These are phyloP conservation scores for Simplicillium sp. DNA, from an alignment of 2,329 filamentous ascomycete genomes.

Conservation along the genomic window DNA sequence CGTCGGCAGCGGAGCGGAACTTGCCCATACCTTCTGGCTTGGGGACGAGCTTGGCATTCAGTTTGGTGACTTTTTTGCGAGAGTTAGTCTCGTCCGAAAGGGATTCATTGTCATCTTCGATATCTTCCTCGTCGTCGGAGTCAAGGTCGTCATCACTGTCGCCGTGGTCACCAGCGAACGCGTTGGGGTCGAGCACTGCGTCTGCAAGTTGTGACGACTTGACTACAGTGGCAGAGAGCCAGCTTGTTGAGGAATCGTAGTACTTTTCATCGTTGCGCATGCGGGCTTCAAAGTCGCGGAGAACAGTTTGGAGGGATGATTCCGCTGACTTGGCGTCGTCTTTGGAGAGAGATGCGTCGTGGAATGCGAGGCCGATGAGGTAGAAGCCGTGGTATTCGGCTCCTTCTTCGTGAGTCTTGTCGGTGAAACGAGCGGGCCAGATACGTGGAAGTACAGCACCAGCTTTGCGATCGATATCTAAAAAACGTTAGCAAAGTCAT, in stretches of 20 bases:
- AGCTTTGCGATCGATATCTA: constrained; percentile 44
- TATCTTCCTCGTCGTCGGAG: constrained; percentile 31
- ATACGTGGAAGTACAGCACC: constrained; percentile 44
- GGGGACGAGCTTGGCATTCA: constrained; percentile 4
- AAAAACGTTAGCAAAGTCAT: not conserved
- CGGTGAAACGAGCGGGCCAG: constrained; percentile 53
- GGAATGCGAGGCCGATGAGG: constrained; percentile 45
- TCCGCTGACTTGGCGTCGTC: constrained; percentile 33
- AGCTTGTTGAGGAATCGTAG: constrained; percentile 37
- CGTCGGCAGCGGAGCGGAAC: constrained; percentile 47
- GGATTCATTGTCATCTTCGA: constrained; percentile 26
- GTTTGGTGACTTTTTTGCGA: constrained; percentile 5
- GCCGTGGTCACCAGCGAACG: constrained; percentile 27
- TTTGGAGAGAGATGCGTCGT: constrained; percentile 16
- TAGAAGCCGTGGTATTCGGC: constrained; percentile 42
- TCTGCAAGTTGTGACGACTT: constrained; percentile 26
- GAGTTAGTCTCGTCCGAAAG: constrained; percentile 16
- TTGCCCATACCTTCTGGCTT: constrained; percentile 28
- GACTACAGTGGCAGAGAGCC: constrained; percentile 34
- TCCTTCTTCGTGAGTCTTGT: constrained; percentile 11
- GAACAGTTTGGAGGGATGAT: constrained; percentile 29
- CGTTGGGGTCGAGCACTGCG: constrained; percentile 37
- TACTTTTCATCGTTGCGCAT: constrained; percentile 35
- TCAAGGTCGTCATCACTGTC: constrained; percentile 22
- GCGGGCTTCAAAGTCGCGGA: constrained; percentile 38